A percentile compares a stretch with the other conserved stretches of the same genome.
Conservation (phyloP, 768 basidiomycete species). For the Leccinellum albellum region DNA sequence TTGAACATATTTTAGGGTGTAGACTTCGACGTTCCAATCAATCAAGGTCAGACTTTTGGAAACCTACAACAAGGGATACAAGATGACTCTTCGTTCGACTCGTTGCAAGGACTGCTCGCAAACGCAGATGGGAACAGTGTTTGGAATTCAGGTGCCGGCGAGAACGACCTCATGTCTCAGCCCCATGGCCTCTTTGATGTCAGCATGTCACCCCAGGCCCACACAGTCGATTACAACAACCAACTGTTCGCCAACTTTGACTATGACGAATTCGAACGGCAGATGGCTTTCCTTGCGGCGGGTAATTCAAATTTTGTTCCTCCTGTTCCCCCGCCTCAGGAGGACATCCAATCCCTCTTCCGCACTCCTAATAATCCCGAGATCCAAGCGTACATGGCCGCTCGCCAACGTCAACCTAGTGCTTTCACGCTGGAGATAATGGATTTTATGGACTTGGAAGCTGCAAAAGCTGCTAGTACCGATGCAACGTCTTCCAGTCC, state of each 20-base stretch:
- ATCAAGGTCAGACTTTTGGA: slow-evolving; percentile 4
- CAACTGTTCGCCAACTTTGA: slow-evolving; percentile 24
- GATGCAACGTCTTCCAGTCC: slow-evolving; percentile 3
- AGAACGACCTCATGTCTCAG: slow-evolving; percentile 27
- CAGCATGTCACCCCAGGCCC: slow-evolving; percentile 11
- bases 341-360: slow-evolving; percentile 25
- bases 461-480: slow-evolving; percentile 3
- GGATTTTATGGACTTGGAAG: slow-evolving; percentile 39
- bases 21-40: slow-evolving; percentile 13
- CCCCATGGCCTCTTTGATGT: slow-evolving; percentile 40
- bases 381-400: slow-evolving; percentile 8
- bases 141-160: slow-evolving; percentile 35
- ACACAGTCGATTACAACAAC: slow-evolving; percentile 7
- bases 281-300: slow-evolving; percentile 1
- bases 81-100: slow-evolving; percentile 12
- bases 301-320: slow-evolving; percentile 2
- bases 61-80: neutral
- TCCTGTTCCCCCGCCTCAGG: slow-evolving; percentile 3
- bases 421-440: slow-evolving; percentile 31
- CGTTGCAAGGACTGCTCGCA: slow-evolving; percentile 31
- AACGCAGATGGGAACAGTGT: slow-evolving; percentile 32
- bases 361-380: slow-evolving; percentile 10
- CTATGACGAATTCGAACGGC: slow-evolving; percentile 12
- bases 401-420: slow-evolving; percentile 19
- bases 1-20: slow-evolving; percentile 5